Percentiles rank a stretch among this genome's conserved stretches.
These are phyloP conservation scores for Arthroderma sp. DNA, from an alignment of 2,329 filamentous ascomycete species.

Conservation along the genomic window DNA sequence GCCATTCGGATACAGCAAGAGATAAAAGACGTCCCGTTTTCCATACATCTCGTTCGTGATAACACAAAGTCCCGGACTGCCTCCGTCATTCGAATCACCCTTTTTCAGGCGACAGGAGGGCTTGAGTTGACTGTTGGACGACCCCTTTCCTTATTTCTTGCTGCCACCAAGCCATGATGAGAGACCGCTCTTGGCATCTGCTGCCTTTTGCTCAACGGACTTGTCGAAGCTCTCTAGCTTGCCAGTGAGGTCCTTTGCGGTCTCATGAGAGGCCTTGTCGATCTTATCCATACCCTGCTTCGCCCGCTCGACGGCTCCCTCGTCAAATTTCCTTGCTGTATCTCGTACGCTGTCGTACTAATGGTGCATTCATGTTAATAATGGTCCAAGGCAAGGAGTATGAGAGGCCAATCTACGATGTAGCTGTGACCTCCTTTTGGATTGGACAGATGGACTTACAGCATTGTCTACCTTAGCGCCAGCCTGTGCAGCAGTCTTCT, in stretches of 20 bases:
- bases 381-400: neutral
- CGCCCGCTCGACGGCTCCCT: conserved; percentile 46
- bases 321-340: conserved; percentile 46
- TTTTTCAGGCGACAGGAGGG: neutral
- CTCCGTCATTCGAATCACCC: neutral
- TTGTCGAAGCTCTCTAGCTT: conserved; percentile 67
- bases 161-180: conserved; percentile 68
- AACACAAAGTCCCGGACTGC: neutral
- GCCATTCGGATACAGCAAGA: neutral
- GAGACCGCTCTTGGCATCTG: conserved; percentile 72
- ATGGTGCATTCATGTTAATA: neutral
- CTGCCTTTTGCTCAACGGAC: conserved; percentile 63
- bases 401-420: neutral
- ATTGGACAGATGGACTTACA: conserved; percentile 40
- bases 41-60: neutral
- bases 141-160: conserved; percentile 6
- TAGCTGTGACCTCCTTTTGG: neutral
- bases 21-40: neutral
- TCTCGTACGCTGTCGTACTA: conserved; percentile 51
- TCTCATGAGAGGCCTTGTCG: conserved; percentile 55
- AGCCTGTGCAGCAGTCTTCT: conserved; percentile 53
- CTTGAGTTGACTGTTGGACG: neutral
- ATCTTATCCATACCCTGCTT: conserved; percentile 47
- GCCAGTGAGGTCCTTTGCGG: conserved; percentile 38
- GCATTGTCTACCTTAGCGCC: conserved; percentile 56